Base-by-base conservation (phyloP, 202 grass and related monocot genomes). In the Setaria viridis region DNA sequence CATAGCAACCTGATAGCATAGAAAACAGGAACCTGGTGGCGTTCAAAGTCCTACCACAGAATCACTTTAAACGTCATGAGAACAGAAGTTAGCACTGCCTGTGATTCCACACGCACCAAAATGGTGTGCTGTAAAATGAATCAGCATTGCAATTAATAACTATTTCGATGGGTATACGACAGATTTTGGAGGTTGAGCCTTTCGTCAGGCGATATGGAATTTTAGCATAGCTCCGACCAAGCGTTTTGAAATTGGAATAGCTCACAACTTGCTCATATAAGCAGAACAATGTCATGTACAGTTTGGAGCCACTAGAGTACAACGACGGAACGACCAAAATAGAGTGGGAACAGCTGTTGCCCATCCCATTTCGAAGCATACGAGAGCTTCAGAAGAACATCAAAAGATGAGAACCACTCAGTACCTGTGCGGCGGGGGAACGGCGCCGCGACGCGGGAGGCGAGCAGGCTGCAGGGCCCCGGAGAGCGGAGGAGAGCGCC, bases 351-450 rank as follows among this genome's bases (percentile, higher is more conserved):
- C 62, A 72, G 33, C 15, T 33, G 59, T 5, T 62, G 21, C 8
- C 53, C 29, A 29, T 62, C 42, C 72, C 5, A 62, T 62, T 51
- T 6, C 15, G 43, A 69, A 67, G 39, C 49, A 72, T 42, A 64
- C 2, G 14, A 65, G 25, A 6, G 67, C 41, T 59, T 71, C 45
- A 39, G 13, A 15, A 2, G 42, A 50, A 11, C 33, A 42, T 17
- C 17, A 55, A 25, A 43, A 20, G 19, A 39, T 37, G 53, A 55
- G 12, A 74, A 21, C 7, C 21, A 37, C 12, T 55, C 47, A 8
- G 72, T 92, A 92, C 92, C 78, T 85, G 48, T 50, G 78, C 80
- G 67, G 49, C 77, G 73, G 74, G 78, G 79, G 16, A 81, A 81
- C 25, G 82, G 54, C 65, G 76, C 70, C 48, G 53, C 73, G 74